phyloP scores from a whole-genome alignment of 2,329 filamentous ascomycete species.

The Penicillium sp. region DNA sequence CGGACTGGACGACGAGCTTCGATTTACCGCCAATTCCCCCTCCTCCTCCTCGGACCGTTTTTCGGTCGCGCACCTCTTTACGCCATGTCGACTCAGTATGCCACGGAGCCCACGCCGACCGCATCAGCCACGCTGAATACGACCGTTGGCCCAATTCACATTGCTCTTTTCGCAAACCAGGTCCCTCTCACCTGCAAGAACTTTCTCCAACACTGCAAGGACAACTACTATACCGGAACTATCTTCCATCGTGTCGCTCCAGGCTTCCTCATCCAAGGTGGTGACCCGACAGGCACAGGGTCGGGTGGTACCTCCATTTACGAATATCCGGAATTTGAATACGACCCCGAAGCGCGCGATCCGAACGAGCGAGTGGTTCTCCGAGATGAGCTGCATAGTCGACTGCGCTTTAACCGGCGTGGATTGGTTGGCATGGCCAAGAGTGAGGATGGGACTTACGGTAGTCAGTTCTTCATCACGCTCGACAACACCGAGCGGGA shows the following conservation, averaged over 20 bases:
- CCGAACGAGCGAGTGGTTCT: constrained; percentile 61
- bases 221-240: constrained; percentile 92
- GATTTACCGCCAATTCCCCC: background rate
- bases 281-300: constrained; percentile 89
- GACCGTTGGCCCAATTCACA: constrained; percentile 79
- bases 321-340: constrained; percentile 63
- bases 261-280: constrained; percentile 90
- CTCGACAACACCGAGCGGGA: constrained; percentile 77
- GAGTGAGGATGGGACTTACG: constrained; percentile 69
- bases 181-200: constrained; percentile 88
- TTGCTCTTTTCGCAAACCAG: constrained; percentile 95
- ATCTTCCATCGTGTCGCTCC: constrained; percentile 92
- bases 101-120: constrained; percentile 90
- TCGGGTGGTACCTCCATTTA: constrained; percentile 91
- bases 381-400: constrained; percentile 86
- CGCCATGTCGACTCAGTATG: constrained; percentile 84
- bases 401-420: constrained; percentile 87
- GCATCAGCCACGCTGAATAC: constrained; percentile 90
- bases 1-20: background rate
- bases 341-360: constrained; percentile 54
- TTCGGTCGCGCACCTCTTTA: background rate
- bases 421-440: constrained; percentile 97
- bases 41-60: background rate
- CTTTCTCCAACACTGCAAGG: constrained; percentile 90
- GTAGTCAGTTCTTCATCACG: constrained; percentile 97